Evolutionary conservation across 768 basidiomycete species (phyloP), one percentile per base, ranked within the genome.

Genomic region (Mycena chlorophos): DNA sequence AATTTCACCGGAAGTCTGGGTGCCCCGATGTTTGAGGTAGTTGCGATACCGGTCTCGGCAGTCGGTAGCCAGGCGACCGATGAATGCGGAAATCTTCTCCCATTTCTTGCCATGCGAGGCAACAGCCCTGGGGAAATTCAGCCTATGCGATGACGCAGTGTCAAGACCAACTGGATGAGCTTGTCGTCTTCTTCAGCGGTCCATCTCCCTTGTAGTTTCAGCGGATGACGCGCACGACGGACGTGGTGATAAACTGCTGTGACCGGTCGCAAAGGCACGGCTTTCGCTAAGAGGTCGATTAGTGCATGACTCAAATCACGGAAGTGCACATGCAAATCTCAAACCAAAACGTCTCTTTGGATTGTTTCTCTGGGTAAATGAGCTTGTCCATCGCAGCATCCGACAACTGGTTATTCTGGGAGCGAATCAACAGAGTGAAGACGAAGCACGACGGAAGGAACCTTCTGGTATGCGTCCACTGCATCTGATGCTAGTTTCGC

Each of bases 31-130:
- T 19, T 83, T 76, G 26, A 94, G 80, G 62, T 94, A 88, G 66
- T 94, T 94, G 50, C 91, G 85, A 70, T 86, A 93, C 52, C 91
- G 80, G 70, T 94, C 91, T 10, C 91, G 81, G 69, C 91, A 94
- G 66, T 94, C 91, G 2, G 85, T 75, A 17, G 88, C 83, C 79
- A 83, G 86, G 39, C 91, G 79, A 23, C 88, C 88, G 4, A 94
- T 89, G 19, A 77, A 68, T 39, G 71, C 71, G 64, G 87, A 84
- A 40, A 94, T 80, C 63, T 85, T 88, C 71, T 90, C 87, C 91
- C 91, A 94, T 65, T 85, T 82, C 59, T 88, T 86, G 14, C 91
- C 91, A 23, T 85, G 69, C 46, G 84, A 79, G 5, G 68, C 67
- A 17, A 94, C 86, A 22, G 89, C 88, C 53, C 91, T 93, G 55